These are phyloP conservation scores for Brassica juncea DNA, from an alignment of 345 rosid genomes.

Conservation along the genomic window DNA sequence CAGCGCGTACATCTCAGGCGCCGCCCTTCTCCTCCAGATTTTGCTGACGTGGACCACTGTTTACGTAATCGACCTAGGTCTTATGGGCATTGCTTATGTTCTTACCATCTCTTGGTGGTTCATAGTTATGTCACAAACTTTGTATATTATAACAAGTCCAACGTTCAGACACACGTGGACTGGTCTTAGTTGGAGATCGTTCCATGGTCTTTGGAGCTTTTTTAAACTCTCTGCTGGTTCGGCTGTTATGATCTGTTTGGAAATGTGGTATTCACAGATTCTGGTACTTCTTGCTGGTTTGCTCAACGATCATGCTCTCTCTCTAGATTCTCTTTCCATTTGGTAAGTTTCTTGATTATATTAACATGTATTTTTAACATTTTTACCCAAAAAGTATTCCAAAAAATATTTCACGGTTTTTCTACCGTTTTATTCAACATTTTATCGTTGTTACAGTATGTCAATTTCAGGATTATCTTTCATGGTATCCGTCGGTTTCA, in stretches of 20 bases:
- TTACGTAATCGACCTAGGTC: conserved; percentile 46
- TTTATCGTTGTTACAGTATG: conserved; percentile 47
- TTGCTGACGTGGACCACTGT: conserved; percentile 56
- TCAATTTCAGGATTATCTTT: conserved; percentile 51
- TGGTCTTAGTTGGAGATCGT: conserved; percentile 59
- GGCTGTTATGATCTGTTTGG: conserved; percentile 90
- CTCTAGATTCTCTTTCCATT: conserved; percentile 72
- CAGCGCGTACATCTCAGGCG: conserved; percentile 66
- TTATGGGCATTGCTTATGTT: conserved; percentile 67
- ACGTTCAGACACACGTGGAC: conserved; percentile 66
- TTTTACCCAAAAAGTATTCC: neutral
- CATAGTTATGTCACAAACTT: conserved; percentile 60
- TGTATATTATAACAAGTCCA: conserved; percentile 51
- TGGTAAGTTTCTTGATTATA: conserved; percentile 49
- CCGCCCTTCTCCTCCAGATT: conserved; percentile 51
- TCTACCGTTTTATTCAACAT: neutral
- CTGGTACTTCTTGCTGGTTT: conserved; percentile 76
- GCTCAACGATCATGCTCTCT: conserved; percentile 63
- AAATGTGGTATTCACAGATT: conserved; percentile 83
- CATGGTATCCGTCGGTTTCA: conserved; percentile 86
- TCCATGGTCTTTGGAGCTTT: conserved; percentile 72
- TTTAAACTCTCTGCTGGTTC: conserved; percentile 69
- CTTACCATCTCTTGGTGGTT: conserved; percentile 88
- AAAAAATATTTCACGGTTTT: neutral
- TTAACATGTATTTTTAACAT: neutral